These are phyloP conservation scores for Apostasia shenzhenica DNA, from an alignment of 106 monocot species.

Conservation along the genomic window DNA sequence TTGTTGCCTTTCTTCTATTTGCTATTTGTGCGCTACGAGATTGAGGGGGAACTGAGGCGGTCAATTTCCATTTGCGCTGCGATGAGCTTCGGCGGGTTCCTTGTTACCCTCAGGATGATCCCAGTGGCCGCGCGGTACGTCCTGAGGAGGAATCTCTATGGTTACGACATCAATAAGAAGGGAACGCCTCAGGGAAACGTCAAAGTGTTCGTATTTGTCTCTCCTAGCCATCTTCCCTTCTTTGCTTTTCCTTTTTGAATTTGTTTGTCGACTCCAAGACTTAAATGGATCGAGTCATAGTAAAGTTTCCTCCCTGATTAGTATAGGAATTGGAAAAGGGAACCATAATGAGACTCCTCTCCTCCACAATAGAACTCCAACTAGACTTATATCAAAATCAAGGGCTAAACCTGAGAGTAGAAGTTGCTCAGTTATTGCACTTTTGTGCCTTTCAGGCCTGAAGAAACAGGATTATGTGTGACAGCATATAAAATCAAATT, in stretches of 20 bases:
- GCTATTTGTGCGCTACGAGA: slow-evolving; percentile 50
- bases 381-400: too few species aligned
- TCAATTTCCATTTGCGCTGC: slow-evolving; percentile 59
- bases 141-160: slow-evolving; percentile 64
- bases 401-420: too few species aligned
- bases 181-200: slow-evolving; percentile 65
- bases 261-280: neutral
- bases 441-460: too few species aligned
- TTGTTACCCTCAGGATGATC: slow-evolving; percentile 44
- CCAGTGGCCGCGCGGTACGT: slow-evolving; percentile 80
- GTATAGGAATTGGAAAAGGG: too few species aligned
- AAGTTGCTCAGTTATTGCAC: too few species aligned
- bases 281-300: neutral
- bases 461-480: too few species aligned
- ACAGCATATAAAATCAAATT: too few species aligned
- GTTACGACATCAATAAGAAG: slow-evolving; percentile 94
- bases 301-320: too few species aligned
- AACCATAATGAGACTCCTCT: too few species aligned
- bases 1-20: slow-evolving; percentile 62
- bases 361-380: too few species aligned
- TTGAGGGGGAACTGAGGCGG: slow-evolving; percentile 47
- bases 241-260: neutral
- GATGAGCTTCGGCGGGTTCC: slow-evolving; percentile 77
- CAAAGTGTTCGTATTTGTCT: slow-evolving; percentile 67
- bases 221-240: neutral